Percentiles rank a stretch among this genome's conserved stretches.
Conservation (phyloP, 1,284 basidiomycete species). For the Salmacisia buchloeana region DNA sequence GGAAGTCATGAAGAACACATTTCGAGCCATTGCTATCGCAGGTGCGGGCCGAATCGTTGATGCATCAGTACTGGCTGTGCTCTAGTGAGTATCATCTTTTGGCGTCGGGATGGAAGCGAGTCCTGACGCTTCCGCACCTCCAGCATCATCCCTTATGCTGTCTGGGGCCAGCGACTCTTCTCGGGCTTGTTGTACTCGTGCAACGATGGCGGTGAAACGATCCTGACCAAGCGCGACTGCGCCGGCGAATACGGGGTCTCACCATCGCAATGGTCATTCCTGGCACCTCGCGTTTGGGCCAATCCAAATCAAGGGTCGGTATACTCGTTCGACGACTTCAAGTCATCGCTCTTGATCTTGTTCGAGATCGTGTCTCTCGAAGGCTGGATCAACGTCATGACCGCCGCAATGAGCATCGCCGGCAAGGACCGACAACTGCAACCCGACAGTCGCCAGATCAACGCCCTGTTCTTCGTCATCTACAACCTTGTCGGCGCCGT, state of each 20-base stretch:
- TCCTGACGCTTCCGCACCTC: not conserved
- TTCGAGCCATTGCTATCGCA: constrained; percentile 83
- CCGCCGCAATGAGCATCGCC: constrained; percentile 71
- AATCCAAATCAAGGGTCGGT: constrained; percentile 76
- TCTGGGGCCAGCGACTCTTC: constrained; percentile 96
- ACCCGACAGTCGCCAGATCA: constrained; percentile 42
- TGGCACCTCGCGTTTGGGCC: constrained; percentile 79
- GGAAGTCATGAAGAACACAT: constrained; percentile 58
- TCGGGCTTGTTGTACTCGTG: constrained; percentile 76
- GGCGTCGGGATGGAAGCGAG: not conserved
- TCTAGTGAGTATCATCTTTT: constrained; percentile 55
- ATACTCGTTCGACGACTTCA: constrained; percentile 88
- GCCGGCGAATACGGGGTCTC: constrained; percentile 63
- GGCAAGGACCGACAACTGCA: constrained; percentile 53
- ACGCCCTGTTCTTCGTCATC: constrained; percentile 86
- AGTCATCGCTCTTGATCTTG: constrained; percentile 76
- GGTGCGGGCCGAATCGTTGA: constrained; percentile 81
- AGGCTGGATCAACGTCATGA: constrained; percentile 92
- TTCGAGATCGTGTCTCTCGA: constrained; percentile 94
- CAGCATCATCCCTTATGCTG: constrained; percentile 84
- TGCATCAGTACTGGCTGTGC: constrained; percentile 81
- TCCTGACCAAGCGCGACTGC: constrained; percentile 63
- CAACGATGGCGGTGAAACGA: constrained; percentile 62
- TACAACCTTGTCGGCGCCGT: constrained; percentile 89
- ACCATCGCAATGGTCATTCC: constrained; percentile 61